Conservation (phyloP, 106 monocot species). For the Acorus calamus region DNA sequence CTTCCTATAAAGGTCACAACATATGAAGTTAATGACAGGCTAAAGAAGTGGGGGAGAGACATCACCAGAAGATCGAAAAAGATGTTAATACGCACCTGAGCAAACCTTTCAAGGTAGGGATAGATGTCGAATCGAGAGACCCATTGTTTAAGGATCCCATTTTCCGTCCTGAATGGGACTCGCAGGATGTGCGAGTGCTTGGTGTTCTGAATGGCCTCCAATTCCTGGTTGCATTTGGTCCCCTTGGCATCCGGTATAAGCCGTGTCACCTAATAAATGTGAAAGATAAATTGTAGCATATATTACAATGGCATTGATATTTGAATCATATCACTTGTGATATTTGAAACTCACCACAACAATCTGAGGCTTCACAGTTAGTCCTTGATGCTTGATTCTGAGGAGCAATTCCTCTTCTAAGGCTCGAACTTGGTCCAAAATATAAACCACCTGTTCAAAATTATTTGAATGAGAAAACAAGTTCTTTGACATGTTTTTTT, state of each 20-base stretch:
- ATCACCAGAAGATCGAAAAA: background rate
- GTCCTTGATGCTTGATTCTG: slow-evolving; percentile 82
- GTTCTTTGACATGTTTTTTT: background rate
- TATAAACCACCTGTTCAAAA: slow-evolving; percentile 72
- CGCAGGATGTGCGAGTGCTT: slow-evolving; percentile 79
- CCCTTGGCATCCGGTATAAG: slow-evolving; percentile 84
- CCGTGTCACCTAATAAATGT: slow-evolving; percentile 54
- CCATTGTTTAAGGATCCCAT: slow-evolving; percentile 62
- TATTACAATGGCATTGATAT: too few relatives aligned
- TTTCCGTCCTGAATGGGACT: slow-evolving; percentile 74
- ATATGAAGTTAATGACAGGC: background rate
- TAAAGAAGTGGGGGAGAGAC: background rate
- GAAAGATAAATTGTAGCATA: background rate
- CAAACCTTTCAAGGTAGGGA: slow-evolving; percentile 91
- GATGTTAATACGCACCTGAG: slow-evolving; percentile 32
- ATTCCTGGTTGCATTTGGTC: slow-evolving; percentile 90
- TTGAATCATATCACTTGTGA: background rate
- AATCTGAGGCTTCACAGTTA: slow-evolving; percentile 60
- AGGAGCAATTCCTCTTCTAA: slow-evolving; percentile 84
- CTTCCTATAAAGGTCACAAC: slow-evolving; percentile 32
- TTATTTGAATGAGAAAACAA: background rate
- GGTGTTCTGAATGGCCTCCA: slow-evolving; percentile 70
- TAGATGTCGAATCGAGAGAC: slow-evolving; percentile 94
- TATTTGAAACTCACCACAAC: slow-evolving; percentile 52
- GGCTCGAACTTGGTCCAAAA: slow-evolving; percentile 90